Percentiles rank a stretch among this genome's conserved stretches.
phyloP scores from a whole-genome alignment of 345 rosid genomes.

The Orychophragmus violaceus region DNA sequence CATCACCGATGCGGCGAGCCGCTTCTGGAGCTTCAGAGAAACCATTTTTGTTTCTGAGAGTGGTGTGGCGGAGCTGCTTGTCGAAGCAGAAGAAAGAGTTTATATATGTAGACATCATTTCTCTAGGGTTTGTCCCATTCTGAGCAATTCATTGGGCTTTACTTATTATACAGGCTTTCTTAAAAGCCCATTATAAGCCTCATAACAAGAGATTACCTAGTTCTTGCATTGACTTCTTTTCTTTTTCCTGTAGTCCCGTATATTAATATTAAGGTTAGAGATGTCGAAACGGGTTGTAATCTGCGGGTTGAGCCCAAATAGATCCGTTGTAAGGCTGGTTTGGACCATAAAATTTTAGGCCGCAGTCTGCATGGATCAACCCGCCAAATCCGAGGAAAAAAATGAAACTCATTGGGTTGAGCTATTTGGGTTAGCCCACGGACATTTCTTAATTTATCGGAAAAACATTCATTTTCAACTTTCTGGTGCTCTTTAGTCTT shows the following conservation, averaged over 20 bases:
- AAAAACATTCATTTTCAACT: too few relatives aligned
- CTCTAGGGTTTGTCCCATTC: slow-evolving; percentile 26
- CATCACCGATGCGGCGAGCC: slow-evolving; percentile 36
- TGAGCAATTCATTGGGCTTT: slow-evolving; percentile 1
- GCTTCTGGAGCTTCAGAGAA: slow-evolving; percentile 33
- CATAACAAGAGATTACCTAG: background rate
- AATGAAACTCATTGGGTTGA: too few relatives aligned
- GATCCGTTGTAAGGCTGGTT: too few relatives aligned
- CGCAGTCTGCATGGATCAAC: too few relatives aligned
- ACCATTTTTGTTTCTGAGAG: slow-evolving; percentile 27
- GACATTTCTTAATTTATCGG: too few relatives aligned
- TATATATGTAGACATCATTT: background rate
- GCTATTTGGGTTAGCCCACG: too few relatives aligned
- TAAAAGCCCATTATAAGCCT: background rate
- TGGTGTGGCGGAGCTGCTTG: slow-evolving; percentile 24
- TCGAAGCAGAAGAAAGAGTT: background rate
- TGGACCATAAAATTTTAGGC: too few relatives aligned
- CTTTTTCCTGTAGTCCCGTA: background rate
- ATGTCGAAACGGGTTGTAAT: too few relatives aligned
- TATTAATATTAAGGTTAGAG: background rate
- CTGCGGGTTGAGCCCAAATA: too few relatives aligned
- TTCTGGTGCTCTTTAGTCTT: too few relatives aligned
- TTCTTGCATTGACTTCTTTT: background rate
- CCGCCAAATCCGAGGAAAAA: too few relatives aligned
- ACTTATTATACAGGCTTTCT: background rate